Evolutionary conservation across 306 rosid genomes (phyloP).

Genomic region (Dryas alaskensis): DNA sequence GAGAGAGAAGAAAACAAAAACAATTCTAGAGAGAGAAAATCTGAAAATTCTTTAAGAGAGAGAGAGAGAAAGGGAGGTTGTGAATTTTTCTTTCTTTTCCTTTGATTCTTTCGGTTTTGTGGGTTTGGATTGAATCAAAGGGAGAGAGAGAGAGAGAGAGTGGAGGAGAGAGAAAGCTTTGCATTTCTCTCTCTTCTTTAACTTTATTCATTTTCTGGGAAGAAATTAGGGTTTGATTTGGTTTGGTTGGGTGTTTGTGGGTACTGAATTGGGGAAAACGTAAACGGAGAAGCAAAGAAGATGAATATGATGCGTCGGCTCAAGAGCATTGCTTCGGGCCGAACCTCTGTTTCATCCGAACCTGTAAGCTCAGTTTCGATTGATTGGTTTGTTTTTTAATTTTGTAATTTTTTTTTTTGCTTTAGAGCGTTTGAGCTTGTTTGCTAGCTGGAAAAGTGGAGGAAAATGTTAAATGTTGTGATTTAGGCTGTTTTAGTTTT

Average conservation of each 20-base stretch:
- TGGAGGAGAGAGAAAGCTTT: slow-evolving; percentile 41
- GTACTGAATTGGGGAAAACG: not conserved
- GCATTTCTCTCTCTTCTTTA: slow-evolving; percentile 55
- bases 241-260: no score
- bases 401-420: not conserved
- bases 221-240: slow-evolving; percentile 43
- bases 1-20: slow-evolving; percentile 14
- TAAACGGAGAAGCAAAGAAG: slow-evolving; percentile 15
- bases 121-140: slow-evolving; percentile 1
- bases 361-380: slow-evolving; percentile 50
- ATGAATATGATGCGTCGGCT: slow-evolving; percentile 98
- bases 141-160: slow-evolving; percentile 4
- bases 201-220: not conserved
- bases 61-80: slow-evolving; percentile 4
- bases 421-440: slow-evolving; percentile 8
- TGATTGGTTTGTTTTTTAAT: not conserved
- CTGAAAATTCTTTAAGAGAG: not conserved
- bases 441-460: slow-evolving; percentile 16
- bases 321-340: slow-evolving; percentile 97
- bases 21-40: slow-evolving; percentile 4
- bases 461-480: not conserved
- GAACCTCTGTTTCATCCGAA: slow-evolving; percentile 86
- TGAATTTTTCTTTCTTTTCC: slow-evolving; percentile 19
- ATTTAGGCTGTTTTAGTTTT: not conserved
- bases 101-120: slow-evolving; percentile 8